Conservation (phyloP, 257 asterid genomes). For the Eucommia ulmoides region DNA sequence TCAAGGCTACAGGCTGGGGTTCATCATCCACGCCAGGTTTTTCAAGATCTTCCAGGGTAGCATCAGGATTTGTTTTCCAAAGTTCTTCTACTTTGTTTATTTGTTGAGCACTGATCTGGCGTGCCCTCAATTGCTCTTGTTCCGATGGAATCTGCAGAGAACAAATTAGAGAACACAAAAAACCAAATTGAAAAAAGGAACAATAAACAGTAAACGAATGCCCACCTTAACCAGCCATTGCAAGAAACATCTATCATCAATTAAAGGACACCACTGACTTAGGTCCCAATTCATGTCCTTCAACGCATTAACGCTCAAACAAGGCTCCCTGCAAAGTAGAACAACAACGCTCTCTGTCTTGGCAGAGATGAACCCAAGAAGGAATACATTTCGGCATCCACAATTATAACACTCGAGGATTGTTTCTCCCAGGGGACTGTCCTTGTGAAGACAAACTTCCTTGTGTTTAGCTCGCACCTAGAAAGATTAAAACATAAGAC, state of each 20-base stretch:
- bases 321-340: conserved; percentile 95
- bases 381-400: conserved; percentile 96
- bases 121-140: conserved; percentile 96
- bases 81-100: conserved; percentile 98
- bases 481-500: too few species aligned
- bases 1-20: conserved; percentile 85
- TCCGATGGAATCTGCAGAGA: conserved; percentile 80
- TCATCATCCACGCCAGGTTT: conserved; percentile 99
- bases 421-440: conserved; percentile 96
- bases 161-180: conserved; percentile 6
- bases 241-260: conserved; percentile 93
- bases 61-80: conserved; percentile 98
- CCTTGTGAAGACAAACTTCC: conserved; percentile 99
- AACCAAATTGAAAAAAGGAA: neutral
- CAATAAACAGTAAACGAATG: conserved; percentile 4
- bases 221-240: conserved; percentile 96
- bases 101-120: conserved; percentile 97
- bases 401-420: conserved; percentile 94
- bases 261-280: conserved; percentile 99
- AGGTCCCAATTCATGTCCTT: conserved; percentile 99
- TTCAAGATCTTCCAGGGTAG: conserved; percentile 95
- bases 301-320: conserved; percentile 77
- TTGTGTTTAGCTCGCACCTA: conserved; percentile 99
- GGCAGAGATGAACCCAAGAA: conserved; percentile 96
- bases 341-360: conserved; percentile 97